Conservation (phyloP, 495 filamentous ascomycete genomes). For the Glutinoglossum americanum region DNA sequence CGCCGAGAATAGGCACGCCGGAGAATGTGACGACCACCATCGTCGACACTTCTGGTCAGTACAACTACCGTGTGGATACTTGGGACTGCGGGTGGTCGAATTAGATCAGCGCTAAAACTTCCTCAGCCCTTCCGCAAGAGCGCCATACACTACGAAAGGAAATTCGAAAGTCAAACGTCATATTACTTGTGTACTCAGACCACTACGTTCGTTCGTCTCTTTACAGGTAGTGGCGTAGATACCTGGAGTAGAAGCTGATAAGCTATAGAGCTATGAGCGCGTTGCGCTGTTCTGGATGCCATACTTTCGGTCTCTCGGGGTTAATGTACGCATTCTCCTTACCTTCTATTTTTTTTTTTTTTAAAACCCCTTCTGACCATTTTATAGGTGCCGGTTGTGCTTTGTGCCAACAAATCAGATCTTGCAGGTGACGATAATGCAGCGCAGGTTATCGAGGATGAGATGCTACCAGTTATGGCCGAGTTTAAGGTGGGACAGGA, state of each 20-base stretch:
- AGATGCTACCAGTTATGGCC: constrained; percentile 96
- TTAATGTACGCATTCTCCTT: constrained; percentile 42
- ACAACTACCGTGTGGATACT: not conserved
- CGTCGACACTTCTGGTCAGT: constrained; percentile 58
- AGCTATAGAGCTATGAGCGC: constrained; percentile 56
- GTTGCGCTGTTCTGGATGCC: constrained; percentile 96
- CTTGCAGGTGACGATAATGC: constrained; percentile 46
- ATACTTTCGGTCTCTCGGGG: constrained; percentile 85
- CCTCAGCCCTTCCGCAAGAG: constrained; percentile 63
- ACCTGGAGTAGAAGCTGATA: not conserved
- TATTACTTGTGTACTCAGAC: constrained; percentile 91
- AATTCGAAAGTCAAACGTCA: constrained; percentile 89
- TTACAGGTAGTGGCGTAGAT: not conserved
- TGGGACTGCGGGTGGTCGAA: not conserved
- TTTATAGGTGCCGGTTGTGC: constrained; percentile 41
- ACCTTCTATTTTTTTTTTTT: not conserved
- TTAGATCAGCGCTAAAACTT: not conserved
- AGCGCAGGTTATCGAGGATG: constrained; percentile 70
- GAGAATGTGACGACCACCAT: constrained; percentile 92
- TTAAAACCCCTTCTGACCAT: no score
- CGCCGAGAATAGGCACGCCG: constrained; percentile 66
- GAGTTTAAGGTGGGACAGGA: constrained; percentile 49
- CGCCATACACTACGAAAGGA: constrained; percentile 72
- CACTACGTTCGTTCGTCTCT: constrained; percentile 34
- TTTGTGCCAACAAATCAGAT: constrained; percentile 95